Evolutionary conservation across 169 alveolate genomes (phyloP).

Genomic region (Cystoisospora suis): DNA sequence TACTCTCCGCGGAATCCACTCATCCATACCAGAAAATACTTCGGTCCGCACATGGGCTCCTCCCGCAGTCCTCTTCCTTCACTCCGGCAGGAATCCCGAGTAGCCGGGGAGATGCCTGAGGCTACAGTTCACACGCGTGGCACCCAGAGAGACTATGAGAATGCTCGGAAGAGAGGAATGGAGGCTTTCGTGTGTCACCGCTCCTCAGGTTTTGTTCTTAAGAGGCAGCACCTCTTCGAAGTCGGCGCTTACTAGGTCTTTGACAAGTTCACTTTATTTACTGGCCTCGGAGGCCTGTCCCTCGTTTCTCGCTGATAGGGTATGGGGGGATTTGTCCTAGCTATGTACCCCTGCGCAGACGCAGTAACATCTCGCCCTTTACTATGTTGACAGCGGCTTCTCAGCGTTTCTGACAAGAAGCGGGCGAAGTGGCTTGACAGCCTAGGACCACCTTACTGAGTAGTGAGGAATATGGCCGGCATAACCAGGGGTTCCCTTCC

Average conservation of each 20-base stretch:
- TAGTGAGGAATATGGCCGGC: constrained; percentile 15
- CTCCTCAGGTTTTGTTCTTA: too few relatives aligned
- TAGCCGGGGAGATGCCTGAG: constrained; percentile 3
- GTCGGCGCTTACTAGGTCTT: constrained; percentile 12
- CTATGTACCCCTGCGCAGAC: neutral
- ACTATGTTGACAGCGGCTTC: neutral
- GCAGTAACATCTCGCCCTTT: neutral
- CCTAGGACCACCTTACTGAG: neutral
- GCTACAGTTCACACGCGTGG: neutral
- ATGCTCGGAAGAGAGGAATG: too few relatives aligned
- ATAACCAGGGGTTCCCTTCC: constrained; percentile 22
- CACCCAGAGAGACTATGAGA: neutral
- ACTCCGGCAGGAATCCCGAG: constrained; percentile 1
- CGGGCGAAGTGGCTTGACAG: neutral
- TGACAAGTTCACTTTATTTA: neutral
- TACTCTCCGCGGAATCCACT: too few relatives aligned
- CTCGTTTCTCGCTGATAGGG: neutral
- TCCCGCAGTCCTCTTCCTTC: neutral
- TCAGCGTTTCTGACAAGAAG: neutral
- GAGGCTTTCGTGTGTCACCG: too few relatives aligned
- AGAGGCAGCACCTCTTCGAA: too few relatives aligned
- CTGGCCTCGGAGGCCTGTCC: neutral
- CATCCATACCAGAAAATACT: too few relatives aligned
- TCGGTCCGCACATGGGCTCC: neutral
- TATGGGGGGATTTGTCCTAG: neutral